phyloP scores from a whole-genome alignment of 176 grass and related monocot genomes.

The Zizania latifolia region DNA sequence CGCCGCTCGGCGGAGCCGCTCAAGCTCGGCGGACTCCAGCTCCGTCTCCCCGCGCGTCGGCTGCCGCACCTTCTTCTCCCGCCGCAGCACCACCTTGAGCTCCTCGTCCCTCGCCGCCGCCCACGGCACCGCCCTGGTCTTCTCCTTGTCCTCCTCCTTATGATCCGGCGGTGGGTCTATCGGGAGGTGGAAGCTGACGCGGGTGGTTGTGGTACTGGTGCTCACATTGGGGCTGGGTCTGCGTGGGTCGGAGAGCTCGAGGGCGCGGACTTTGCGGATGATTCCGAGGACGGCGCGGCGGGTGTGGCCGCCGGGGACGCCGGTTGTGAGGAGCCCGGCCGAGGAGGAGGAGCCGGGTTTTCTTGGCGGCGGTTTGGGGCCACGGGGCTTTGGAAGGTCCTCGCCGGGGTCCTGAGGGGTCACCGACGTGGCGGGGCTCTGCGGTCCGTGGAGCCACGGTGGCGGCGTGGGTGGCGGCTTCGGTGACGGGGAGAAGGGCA shows the following conservation, averaged over 20 bases:
- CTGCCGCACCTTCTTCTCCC: constrained; percentile 46
- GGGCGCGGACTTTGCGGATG: constrained; percentile 51
- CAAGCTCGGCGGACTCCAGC: constrained; percentile 27
- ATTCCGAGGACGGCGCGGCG: constrained; percentile 45
- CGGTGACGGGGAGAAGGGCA: constrained; percentile 34
- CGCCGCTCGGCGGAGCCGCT: constrained; percentile 34
- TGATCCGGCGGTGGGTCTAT: no score
- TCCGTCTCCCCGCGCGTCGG: constrained; percentile 36
- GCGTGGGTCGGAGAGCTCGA: constrained; percentile 27
- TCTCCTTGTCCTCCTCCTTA: no score
- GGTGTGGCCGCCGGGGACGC: constrained; percentile 51
- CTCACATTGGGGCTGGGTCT: not conserved
- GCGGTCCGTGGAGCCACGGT: constrained; percentile 29
- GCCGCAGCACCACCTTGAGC: constrained; percentile 40
- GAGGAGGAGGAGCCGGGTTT: no score
- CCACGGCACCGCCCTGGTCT: no score
- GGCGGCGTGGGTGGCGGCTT: constrained; percentile 24
- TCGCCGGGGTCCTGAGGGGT: not conserved
- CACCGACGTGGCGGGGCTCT: not conserved
- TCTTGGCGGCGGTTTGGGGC: no score
- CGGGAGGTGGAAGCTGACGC: constrained; percentile 28
- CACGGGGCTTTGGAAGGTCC: no score
- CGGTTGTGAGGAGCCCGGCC: constrained; percentile 34
- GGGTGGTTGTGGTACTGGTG: no score
- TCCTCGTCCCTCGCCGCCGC: constrained; percentile 30